A percentile compares a stretch with the other conserved stretches of the same genome.
Evolutionary conservation across 169 alveolate genomes (phyloP).

Genomic region (Ichthyophthirius multifiliis): DNA sequence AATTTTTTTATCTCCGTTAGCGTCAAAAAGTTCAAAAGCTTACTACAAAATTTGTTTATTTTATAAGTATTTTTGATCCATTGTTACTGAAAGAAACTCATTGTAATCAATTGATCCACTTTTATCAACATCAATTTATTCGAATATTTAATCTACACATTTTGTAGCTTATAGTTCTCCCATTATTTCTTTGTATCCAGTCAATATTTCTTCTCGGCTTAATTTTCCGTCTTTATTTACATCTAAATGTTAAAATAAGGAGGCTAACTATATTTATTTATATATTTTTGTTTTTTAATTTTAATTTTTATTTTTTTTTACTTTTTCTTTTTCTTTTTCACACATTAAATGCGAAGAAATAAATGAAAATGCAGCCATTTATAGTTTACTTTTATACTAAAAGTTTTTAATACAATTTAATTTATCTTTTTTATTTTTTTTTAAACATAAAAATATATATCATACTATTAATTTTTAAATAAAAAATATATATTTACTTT

Average conservation of each 20-base stretch:
- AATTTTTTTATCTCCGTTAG: constrained; percentile 51
- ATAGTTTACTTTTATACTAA: neutral
- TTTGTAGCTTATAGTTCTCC: neutral
- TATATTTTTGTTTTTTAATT: neutral
- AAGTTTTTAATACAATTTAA: neutral
- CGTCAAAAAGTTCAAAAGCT: constrained; percentile 48
- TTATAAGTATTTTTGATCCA: constrained; percentile 10
- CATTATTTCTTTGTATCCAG: neutral
- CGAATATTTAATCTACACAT: neutral
- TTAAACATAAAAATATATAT: too few species aligned
- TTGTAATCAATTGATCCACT: constrained; percentile 10
- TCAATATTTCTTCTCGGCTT: neutral
- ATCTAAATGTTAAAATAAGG: neutral
- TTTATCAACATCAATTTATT: neutral
- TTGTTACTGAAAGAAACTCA: neutral
- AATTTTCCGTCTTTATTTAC: constrained; percentile 1
- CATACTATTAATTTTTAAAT: too few species aligned
- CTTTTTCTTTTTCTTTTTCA: neutral
- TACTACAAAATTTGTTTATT: constrained; percentile 1
- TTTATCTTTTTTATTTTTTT: neutral
- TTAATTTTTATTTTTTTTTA: too few species aligned
- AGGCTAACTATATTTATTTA: neutral
- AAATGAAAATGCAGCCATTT: neutral
- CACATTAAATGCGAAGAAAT: neutral
- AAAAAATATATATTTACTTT: neutral